Evolutionary conservation across 352 stramenopile species (phyloP).

Genomic region (Saprolegnia parasitica): DNA sequence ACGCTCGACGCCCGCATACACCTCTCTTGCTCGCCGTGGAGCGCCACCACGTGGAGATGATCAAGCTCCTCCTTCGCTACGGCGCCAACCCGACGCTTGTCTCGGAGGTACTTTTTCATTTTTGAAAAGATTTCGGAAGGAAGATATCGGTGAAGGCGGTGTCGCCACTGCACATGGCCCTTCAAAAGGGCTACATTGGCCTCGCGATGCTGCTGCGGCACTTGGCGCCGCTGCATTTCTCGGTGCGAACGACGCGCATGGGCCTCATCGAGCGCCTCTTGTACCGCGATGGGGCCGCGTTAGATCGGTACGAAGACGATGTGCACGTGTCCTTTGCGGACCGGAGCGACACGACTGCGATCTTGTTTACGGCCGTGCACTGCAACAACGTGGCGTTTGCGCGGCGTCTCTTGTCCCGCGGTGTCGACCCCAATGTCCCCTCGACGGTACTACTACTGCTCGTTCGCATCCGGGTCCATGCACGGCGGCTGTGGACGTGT

Average conservation of each 20-base stretch:
- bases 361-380: slow-evolving; percentile 6
- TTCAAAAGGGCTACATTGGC: background rate
- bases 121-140: too few species aligned
- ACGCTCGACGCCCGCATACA: background rate
- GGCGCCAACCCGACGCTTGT: slow-evolving; percentile 6
- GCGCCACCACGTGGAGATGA: background rate
- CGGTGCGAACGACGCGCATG: slow-evolving; percentile 4
- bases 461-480: too few species aligned
- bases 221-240: slow-evolving; percentile 4
- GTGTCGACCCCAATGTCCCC: slow-evolving; percentile 10
- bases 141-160: background rate
- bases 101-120: too few species aligned
- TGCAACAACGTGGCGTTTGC: slow-evolving; percentile 10
- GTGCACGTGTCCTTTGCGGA: background rate
- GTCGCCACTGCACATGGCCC: background rate
- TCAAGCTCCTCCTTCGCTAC: slow-evolving; percentile 4
- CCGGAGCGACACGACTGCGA: background rate
- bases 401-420: background rate
- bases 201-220: slow-evolving; percentile 3
- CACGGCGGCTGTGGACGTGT: too few species aligned
- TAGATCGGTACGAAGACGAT: background rate
- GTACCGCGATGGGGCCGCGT: background rate
- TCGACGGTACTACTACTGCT: background rate
- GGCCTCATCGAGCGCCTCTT: slow-evolving; percentile 1
- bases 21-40: background rate